Percentiles rank a stretch among this genome's conserved stretches.
phyloP scores from a whole-genome alignment of 23 red algal species.

The Gracilaria domingensis region DNA sequence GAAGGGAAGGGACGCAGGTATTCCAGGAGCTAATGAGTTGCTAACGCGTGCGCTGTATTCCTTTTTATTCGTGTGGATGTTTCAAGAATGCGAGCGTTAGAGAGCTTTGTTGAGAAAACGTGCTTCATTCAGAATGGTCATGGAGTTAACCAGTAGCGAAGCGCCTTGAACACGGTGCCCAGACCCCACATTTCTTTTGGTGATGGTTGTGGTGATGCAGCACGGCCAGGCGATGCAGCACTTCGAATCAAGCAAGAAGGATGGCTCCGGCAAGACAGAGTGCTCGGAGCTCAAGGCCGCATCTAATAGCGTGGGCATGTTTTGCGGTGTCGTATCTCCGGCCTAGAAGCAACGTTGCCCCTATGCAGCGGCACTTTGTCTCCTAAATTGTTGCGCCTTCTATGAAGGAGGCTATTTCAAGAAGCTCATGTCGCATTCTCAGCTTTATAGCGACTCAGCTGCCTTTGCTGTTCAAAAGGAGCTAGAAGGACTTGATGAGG shows the following conservation, averaged over 20 bases:
- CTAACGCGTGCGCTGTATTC: no score
- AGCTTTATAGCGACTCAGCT: conserved; percentile 34
- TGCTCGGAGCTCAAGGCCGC: conserved; percentile 14
- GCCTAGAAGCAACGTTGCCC: conserved; percentile 42
- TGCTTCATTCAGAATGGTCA: conserved; percentile 62
- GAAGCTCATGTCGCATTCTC: conserved; percentile 55
- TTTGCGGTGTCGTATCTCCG: conserved; percentile 39
- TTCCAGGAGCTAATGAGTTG: neutral
- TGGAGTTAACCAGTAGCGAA: conserved; percentile 47
- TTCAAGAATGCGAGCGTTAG: neutral
- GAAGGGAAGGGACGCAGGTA: neutral
- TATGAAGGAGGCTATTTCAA: conserved; percentile 68
- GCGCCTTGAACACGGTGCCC: conserved; percentile 51
- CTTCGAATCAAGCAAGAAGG: neutral
- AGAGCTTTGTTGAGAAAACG: conserved; percentile 51
- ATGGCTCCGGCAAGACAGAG: neutral
- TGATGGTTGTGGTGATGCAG: conserved; percentile 49
- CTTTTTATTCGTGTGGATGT: neutral
- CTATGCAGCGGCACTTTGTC: conserved; percentile 18
- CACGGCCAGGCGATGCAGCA: neutral
- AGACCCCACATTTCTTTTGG: conserved; percentile 53
- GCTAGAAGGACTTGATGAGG: conserved; percentile 55
- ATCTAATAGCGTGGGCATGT: conserved; percentile 10
- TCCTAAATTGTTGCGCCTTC: conserved; percentile 36
- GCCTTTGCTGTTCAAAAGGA: conserved; percentile 38